phyloP scores from a whole-genome alignment of 805 yeast species.

The Suhomyces canberraensis region DNA sequence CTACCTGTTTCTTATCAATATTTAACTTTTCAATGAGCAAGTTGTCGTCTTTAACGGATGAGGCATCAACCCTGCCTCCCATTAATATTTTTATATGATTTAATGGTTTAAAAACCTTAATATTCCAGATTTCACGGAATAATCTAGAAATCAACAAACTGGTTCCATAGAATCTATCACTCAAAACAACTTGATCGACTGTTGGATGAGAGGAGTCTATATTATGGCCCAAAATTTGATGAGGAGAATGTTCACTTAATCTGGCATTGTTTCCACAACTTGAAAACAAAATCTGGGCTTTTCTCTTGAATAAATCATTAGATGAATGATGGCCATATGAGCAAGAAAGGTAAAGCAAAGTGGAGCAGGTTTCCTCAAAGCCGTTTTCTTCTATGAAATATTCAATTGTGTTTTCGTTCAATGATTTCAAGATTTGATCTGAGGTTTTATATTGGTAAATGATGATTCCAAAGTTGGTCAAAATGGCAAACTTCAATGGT shows the following conservation, averaged over 20 bases:
- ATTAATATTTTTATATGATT: slow-evolving; percentile 38
- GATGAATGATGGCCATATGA: slow-evolving; percentile 56
- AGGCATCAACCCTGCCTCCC: slow-evolving; percentile 34
- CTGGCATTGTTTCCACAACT: slow-evolving; percentile 54
- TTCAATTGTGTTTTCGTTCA: slow-evolving; percentile 63
- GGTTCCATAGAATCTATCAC: slow-evolving; percentile 89
- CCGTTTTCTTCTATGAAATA: slow-evolving; percentile 79
- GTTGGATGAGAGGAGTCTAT: slow-evolving; percentile 32
- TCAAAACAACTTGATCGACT: slow-evolving; percentile 75
- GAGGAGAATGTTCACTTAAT: slow-evolving; percentile 19
- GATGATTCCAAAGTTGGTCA: slow-evolving; percentile 77
- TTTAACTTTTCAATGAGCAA: slow-evolving; percentile 44
- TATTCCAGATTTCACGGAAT: slow-evolving; percentile 76
- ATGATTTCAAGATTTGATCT: slow-evolving; percentile 66
- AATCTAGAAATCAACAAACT: slow-evolving; percentile 75
- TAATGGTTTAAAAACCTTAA: slow-evolving; percentile 56
- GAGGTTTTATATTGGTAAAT: slow-evolving; percentile 78
- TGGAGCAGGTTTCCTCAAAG: slow-evolving; percentile 83
- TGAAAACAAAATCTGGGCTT: slow-evolving; percentile 50
- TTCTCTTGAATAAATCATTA: slow-evolving; percentile 41
- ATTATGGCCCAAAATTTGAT: slow-evolving; percentile 13
- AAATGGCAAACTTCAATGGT: slow-evolving; percentile 71
- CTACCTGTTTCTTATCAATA: slow-evolving; percentile 51
- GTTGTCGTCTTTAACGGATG: slow-evolving; percentile 43
- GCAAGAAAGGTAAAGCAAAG: slow-evolving; percentile 81